Evolutionary conservation across 306 rosid species (phyloP), one percentile per base, ranked within the genome.

Genomic region (Abrus pulchellus): DNA sequence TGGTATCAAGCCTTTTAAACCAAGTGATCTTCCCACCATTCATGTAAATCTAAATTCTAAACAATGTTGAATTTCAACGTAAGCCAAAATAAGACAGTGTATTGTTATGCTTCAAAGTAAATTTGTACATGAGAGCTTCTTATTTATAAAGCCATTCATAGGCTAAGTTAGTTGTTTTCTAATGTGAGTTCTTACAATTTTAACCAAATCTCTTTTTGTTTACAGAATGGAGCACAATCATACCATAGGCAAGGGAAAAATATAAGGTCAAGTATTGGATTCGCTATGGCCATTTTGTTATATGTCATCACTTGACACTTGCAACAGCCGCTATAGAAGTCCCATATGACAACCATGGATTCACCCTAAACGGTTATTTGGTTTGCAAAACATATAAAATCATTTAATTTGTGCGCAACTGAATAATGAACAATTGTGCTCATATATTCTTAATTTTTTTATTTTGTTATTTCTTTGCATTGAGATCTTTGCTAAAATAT

Each of bases 211-310:
- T 55, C 36, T 4, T 70, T 33, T 32, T 70, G 14, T 49, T 67
- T 77, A 7, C 88, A 94, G 98, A 94, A 73, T 70, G 94, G 88
- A 70, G 94, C 88, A 86, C 34, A 71, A 34, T 60, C 91, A 47
- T 78, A 72, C 74, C 68, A 77, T 27, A 82, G 73, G 68, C 78
- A 84, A 78, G 88, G 88, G 87, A 76, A 82, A 59, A 83, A 76
- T 68, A 72, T 60, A 47, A 80, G 85, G 92, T 65, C 78, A 55
- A 79, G 74, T 29, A 27, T 80, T 38, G 93, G 81, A 81, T 14
- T 90, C 49, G 92, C 92, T 79, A 68, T 87, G 79, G 82, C 86
- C 41, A 60, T 91, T 86, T 83, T 92, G 79, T 72, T 91, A 48
- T 84, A 83, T 47, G 48, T 33, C 44, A 60, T 77, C 65, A 77